Conservation (phyloP, 768 basidiomycete species). For the Serendipita sp. region DNA sequence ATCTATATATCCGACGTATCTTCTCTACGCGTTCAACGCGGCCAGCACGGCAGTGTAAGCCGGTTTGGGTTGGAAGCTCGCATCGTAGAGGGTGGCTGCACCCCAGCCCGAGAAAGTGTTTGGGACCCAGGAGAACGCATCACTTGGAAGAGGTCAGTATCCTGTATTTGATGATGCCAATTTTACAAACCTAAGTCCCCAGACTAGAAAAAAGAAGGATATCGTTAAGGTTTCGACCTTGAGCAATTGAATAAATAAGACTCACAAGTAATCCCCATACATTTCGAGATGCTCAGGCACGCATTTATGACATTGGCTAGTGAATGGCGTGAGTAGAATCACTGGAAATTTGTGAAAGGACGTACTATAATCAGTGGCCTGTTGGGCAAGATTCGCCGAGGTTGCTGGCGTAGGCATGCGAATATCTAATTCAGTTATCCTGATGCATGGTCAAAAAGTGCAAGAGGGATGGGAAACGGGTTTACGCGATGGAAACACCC, state of each 20-base stretch:
- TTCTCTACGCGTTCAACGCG: conserved; percentile 9
- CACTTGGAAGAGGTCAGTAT: conserved; percentile 16
- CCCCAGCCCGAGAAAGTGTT: not conserved
- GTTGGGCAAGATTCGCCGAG: conserved; percentile 7
- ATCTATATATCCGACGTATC: too few relatives aligned
- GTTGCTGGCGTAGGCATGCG: conserved; percentile 10
- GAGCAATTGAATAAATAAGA: not conserved
- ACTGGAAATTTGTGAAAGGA: not conserved
- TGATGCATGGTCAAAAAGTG: not conserved
- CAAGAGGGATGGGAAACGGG: not conserved
- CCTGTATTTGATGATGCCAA: conserved; percentile 26
- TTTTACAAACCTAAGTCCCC: not conserved
- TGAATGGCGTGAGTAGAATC: not conserved
- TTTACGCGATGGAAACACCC: not conserved
- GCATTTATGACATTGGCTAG: conserved; percentile 25
- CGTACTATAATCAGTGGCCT: conserved; percentile 25
- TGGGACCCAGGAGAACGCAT: not conserved
- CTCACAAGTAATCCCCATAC: conserved; percentile 33
- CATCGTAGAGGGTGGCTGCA: conserved; percentile 28
- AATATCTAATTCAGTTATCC: conserved; percentile 32
- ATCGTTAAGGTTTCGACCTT: too few relatives aligned
- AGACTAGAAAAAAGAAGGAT: conserved; percentile 11
- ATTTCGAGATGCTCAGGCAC: conserved; percentile 25
- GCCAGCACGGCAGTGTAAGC: conserved; percentile 19
- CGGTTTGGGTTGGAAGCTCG: conserved; percentile 29